Evolutionary conservation across 2,329 filamentous ascomycete species (phyloP).

Genomic region (Penicillium corylophilum): DNA sequence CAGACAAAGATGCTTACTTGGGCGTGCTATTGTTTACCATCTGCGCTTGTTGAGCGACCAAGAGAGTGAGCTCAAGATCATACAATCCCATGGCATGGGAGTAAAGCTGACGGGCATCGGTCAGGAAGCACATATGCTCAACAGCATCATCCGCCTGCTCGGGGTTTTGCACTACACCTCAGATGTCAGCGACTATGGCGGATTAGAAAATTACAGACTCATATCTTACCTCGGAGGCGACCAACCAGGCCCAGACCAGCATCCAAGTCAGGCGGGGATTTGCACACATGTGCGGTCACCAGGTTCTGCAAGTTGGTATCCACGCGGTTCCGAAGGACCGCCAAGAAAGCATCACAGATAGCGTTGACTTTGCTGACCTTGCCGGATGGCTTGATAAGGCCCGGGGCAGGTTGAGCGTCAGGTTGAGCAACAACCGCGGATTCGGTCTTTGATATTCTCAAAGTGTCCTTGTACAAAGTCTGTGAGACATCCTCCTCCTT

Average conservation of each 20-base stretch:
- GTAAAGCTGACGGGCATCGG: constrained; percentile 88
- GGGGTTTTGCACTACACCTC: constrained; percentile 55
- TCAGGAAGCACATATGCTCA: constrained; percentile 96
- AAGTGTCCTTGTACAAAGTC: constrained; percentile 90
- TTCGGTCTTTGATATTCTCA: constrained; percentile 47
- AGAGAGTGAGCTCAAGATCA: constrained; percentile 80
- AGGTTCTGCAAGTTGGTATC: constrained; percentile 78
- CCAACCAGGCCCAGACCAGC: constrained; percentile 79
- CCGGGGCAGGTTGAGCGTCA: constrained; percentile 19
- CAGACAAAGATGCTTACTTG: constrained; percentile 3
- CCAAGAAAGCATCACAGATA: constrained; percentile 82
- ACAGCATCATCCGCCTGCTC: constrained; percentile 82
- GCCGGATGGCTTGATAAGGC: constrained; percentile 10
- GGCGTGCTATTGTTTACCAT: constrained; percentile 49
- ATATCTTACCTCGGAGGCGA: constrained; percentile 55
- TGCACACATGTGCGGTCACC: constrained; percentile 93
- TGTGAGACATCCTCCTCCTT: constrained; percentile 88
- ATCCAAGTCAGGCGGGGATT: constrained; percentile 83
- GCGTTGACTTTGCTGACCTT: constrained; percentile 70
- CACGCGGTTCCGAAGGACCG: constrained; percentile 62
- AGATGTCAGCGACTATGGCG: constrained; percentile 13
- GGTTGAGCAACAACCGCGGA: constrained; percentile 23
- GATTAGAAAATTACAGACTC: constrained; percentile 8
- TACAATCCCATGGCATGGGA: constrained; percentile 89
- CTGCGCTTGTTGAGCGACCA: constrained; percentile 94